Evolutionary conservation across 1,284 basidiomycete genomes (phyloP).

Genomic region (Trametes versicolor): DNA sequence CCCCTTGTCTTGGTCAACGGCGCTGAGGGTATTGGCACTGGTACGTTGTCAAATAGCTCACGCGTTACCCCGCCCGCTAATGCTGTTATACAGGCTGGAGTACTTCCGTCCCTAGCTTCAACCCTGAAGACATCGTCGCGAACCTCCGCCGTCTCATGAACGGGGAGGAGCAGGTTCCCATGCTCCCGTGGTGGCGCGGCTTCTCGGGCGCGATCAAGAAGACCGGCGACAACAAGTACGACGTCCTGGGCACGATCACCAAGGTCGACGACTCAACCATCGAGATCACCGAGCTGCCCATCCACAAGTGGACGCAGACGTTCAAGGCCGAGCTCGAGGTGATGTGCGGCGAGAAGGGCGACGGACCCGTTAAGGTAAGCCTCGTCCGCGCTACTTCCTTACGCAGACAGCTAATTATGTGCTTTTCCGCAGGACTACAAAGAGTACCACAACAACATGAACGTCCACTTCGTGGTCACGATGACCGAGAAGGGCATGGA

Average conservation of each 20-base stretch:
- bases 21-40: conserved; percentile 97
- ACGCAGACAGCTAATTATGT: not conserved
- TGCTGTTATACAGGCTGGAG: conserved; percentile 83
- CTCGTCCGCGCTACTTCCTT: not conserved
- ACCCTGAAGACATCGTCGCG: conserved; percentile 90
- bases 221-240: conserved; percentile 87
- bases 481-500: conserved; percentile 86
- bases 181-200: conserved; percentile 98
- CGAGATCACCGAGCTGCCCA: conserved; percentile 96
- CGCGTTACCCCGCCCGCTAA: conserved; percentile 5
- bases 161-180: conserved; percentile 84
- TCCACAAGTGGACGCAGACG: conserved; percentile 94
- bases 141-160: conserved; percentile 92
- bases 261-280: conserved; percentile 91
- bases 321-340: conserved; percentile 94
- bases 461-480: conserved; percentile 90
- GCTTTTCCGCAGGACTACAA: conserved; percentile 81
- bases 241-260: conserved; percentile 78
- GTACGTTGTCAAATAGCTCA: conserved; percentile 49
- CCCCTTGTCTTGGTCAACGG: conserved; percentile 96
- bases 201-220: conserved; percentile 92
- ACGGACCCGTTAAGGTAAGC: conserved; percentile 69
- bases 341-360: conserved; percentile 80
- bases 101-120: conserved; percentile 93
- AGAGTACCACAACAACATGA: conserved; percentile 94